These are phyloP conservation scores for Naumovozyma dairenensis DNA, from an alignment of 805 yeast species.

Conservation along the genomic window DNA sequence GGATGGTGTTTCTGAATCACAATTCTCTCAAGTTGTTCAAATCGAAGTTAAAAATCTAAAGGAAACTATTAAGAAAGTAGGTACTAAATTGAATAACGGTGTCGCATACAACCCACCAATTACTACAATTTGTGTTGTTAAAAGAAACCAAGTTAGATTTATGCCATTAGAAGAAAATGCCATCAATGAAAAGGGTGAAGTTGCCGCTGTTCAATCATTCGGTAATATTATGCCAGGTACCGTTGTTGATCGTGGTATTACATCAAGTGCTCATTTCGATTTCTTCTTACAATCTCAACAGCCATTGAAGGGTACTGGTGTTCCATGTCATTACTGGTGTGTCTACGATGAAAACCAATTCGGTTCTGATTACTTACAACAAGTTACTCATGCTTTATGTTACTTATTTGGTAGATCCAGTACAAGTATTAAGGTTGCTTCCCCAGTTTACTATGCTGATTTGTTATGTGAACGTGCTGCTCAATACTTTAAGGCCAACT, in stretches of 20 bases:
- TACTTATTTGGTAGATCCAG: slow-evolving; percentile 17
- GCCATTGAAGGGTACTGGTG: slow-evolving; percentile 19
- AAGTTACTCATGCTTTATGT: slow-evolving; percentile 14
- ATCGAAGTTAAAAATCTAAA: slow-evolving; percentile 15
- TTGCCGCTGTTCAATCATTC: slow-evolving; percentile 17
- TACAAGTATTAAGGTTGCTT: slow-evolving; percentile 14
- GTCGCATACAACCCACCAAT: slow-evolving; percentile 13
- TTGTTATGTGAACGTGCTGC: slow-evolving; percentile 18
- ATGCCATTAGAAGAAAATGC: slow-evolving; percentile 18
- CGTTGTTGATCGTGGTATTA: slow-evolving; percentile 18
- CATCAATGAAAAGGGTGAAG: slow-evolving; percentile 11
- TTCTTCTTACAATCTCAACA: slow-evolving; percentile 19
- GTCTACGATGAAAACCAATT: slow-evolving; percentile 15
- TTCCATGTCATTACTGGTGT: slow-evolving; percentile 21
- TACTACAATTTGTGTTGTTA: slow-evolving; percentile 14
- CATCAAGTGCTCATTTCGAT: slow-evolving; percentile 19
- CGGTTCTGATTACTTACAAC: slow-evolving; percentile 14
- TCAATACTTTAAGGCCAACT: slow-evolving; percentile 14
- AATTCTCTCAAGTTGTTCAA: slow-evolving; percentile 15
- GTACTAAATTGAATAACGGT: slow-evolving; percentile 5
- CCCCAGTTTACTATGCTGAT: slow-evolving; percentile 17
- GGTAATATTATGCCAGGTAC: slow-evolving; percentile 21
- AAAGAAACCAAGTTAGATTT: slow-evolving; percentile 18
- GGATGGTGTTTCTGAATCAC: slow-evolving; percentile 21
- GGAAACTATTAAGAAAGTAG: slow-evolving; percentile 10